Conservation (phyloP, 2,329 filamentous ascomycete species). For the Venturia oleaginea region DNA sequence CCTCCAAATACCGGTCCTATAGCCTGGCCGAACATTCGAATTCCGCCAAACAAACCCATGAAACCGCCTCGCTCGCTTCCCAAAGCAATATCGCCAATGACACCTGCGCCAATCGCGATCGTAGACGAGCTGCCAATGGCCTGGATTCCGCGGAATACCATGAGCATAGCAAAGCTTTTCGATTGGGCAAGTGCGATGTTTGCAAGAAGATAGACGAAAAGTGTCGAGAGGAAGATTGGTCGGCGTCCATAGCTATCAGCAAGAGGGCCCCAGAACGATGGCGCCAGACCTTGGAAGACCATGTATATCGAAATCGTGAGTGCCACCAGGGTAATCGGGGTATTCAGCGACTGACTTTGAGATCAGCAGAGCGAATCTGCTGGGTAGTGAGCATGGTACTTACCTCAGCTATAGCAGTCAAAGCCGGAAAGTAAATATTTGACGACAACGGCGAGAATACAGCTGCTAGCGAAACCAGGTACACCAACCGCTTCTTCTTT, state of each 20-base stretch:
- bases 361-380: neutral
- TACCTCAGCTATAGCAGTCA: conserved; percentile 29
- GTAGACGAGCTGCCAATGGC: conserved; percentile 24
- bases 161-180: conserved; percentile 15
- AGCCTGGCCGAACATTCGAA: conserved; percentile 18
- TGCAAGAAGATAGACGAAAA: conserved; percentile 17
- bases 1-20: conserved; percentile 28
- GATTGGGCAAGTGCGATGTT: conserved; percentile 16
- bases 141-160: conserved; percentile 19
- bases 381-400: neutral
- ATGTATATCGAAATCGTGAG: conserved; percentile 36
- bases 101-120: conserved; percentile 23
- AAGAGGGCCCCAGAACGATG: conserved; percentile 16
- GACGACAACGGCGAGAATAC: conserved; percentile 42
- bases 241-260: conserved; percentile 17
- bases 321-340: neutral
- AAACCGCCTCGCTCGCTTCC: conserved; percentile 26
- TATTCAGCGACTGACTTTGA: neutral
- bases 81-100: conserved; percentile 27
- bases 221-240: conserved; percentile 16
- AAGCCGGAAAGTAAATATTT: conserved; percentile 43
- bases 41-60: conserved; percentile 24
- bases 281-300: conserved; percentile 23
- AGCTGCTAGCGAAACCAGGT: conserved; percentile 4
- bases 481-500: conserved; percentile 6